phyloP scores from a whole-genome alignment of 306 rosid species.

The Erythrophleum fordii region DNA sequence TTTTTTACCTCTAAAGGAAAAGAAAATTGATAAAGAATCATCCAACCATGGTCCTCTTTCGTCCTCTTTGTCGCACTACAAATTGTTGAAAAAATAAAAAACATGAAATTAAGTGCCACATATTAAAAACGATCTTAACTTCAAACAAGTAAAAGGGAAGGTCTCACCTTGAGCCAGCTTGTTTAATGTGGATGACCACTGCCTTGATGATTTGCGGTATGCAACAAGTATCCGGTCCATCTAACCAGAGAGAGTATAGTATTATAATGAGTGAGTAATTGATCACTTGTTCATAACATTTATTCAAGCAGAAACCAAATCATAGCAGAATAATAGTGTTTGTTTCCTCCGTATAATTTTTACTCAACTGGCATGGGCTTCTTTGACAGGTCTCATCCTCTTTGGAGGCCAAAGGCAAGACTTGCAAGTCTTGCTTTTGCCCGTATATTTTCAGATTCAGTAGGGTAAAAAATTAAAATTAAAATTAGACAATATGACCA shows the following conservation, averaged over 20 bases:
- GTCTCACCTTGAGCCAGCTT: conserved; percentile 48
- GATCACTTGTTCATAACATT: conserved; percentile 32
- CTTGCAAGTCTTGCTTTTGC: neutral
- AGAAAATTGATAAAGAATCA: conserved; percentile 41
- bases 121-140: conserved; percentile 9
- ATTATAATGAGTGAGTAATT: conserved; percentile 42
- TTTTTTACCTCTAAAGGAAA: neutral
- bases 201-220: conserved; percentile 81
- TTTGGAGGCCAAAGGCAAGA: neutral
- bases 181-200: conserved; percentile 77
- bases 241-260: conserved; percentile 7
- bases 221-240: conserved; percentile 62
- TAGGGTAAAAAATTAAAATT: neutral
- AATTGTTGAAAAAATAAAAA: neutral
- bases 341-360: neutral
- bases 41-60: conserved; percentile 93
- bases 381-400: neutral
- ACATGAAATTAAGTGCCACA: neutral
- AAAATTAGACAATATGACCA: too few species aligned
- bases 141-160: conserved; percentile 26
- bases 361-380: neutral
- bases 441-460: neutral
- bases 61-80: conserved; percentile 82
- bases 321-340: conserved; percentile 7
- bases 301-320: neutral